Base-by-base conservation (phyloP, 1,139 yeast genomes). In the Candida sp. region DNA sequence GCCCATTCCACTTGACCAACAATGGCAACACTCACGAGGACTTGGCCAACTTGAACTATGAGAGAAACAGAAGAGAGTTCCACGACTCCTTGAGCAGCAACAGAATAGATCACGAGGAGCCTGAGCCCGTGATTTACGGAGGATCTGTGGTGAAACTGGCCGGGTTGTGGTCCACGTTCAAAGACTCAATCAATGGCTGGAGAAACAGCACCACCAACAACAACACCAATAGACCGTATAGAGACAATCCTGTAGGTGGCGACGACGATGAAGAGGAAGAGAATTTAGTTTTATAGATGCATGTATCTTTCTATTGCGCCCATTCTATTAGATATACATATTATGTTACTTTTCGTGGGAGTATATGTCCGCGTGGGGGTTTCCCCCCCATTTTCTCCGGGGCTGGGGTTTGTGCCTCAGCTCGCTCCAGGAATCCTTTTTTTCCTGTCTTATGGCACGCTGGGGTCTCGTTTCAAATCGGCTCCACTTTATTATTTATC, bases 21-120 rank as follows among this genome's bases (percentile, higher is more conserved):
- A 30, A 35, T 7, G 30, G 52, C 45, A 48, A 17, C 33, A 38
- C 27, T 8, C 42, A 41, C 8, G 42, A 31, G 35, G 54, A 52
- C 31, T 70, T 73, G 17, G 75, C 77, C 2, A 66, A 73, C 53
- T 48, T 60, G 31, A 73, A 71, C 51, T 72, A 73, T 53, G 68
- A 72, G 37, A 58, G 51, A 46, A 72, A 72, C 54, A 60, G 75
- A 46, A 55, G 63, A 33, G 55, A 53, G 3, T 72, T 72, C 55
- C 62, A 69, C 52, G 67, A 61, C 32, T 51, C 58, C 3, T 58
- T 67, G 49, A 50, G 48, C 37, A 51, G 47, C 38, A 55, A 59
- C 35, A 43, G 63, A 41, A 50, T 60, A 25, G 65, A 62, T 38
- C 7, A 28, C 11, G 50, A 43, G 11, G 52, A 46, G n/a, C 44